Percentiles rank a stretch among this genome's conserved stretches.
Conservation (phyloP, 495 filamentous ascomycete species). For the Xylaria intraflava region DNA sequence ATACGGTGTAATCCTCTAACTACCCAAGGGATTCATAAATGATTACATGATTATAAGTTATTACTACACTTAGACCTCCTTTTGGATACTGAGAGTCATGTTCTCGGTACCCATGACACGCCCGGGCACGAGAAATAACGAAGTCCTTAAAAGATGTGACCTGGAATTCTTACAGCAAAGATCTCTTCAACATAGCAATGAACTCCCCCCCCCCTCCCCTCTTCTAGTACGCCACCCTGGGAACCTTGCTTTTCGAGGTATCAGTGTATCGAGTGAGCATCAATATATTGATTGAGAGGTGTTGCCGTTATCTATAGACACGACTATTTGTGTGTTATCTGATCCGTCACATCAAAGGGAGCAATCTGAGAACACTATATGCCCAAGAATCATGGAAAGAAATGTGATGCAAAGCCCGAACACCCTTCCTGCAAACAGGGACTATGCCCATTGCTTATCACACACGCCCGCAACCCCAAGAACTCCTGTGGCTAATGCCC, state of each 20-base stretch:
- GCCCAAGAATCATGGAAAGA: not conserved
- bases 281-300: not conserved
- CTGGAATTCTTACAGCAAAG: not conserved
- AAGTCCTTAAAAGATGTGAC: too few species aligned
- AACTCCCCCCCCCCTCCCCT: too few species aligned
- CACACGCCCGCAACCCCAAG: not conserved
- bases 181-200: too few species aligned
- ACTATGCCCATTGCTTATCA: not conserved
- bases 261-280: not conserved
- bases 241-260: not conserved
- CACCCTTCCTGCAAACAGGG: not conserved
- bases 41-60: too few species aligned
- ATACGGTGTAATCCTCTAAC: too few species aligned
- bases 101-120: too few species aligned
- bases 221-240: too few species aligned
- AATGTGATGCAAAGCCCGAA: not conserved
- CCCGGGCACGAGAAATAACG: too few species aligned
- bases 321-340: not conserved
- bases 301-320: not conserved
- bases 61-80: too few species aligned
- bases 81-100: too few species aligned
- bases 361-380: constrained; percentile 4
- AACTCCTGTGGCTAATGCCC: constrained; percentile 18
- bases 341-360: not conserved
- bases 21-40: too few species aligned